Base-by-base conservation (phyloP, 2,329 filamentous ascomycete genomes). In the Torrubiella hemipterigena region DNA sequence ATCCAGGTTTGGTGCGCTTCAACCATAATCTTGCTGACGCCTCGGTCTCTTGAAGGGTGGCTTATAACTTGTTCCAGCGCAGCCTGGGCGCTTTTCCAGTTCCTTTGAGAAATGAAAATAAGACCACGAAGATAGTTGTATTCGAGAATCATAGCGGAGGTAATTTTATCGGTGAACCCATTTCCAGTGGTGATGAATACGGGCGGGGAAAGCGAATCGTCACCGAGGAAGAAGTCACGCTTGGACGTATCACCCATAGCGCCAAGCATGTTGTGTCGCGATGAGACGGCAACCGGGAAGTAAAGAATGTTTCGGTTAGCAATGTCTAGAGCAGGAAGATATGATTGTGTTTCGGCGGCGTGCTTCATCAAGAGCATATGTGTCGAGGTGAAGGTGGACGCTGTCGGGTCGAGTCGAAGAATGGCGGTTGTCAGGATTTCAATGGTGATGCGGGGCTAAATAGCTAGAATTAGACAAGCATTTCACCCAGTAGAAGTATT, bases 1-100 rank as follows among this genome's bases (percentile, higher is more conserved):
- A 93, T 51, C 81, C 85, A 95, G 55, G 89, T 93, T 58, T 89
- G 93, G 63, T 93, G 89, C 6, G 84, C 83, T 42, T 94, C 85
- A 4, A 81, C 65, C 80, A 91, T 91, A 30, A 93, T 67, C 50
- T 76, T 78, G 52, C 79, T 89, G 10, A 74, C 64, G 21, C 73
- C 66, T 19, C 65, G 61, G 14, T 76, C 77, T 31, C 61, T 65
- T 1, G 67, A 63, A 1, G 86, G 83, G 35, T 77, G 76, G 4
- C 77, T 71, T 21, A 93, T 61, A 26, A 73, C 69, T 36, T 72
- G 65, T 42, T 75, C 71, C 17, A 86, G 64, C 18, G 76, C 73
- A 22, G 65, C 64, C 12, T 66, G 56, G 1, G 81, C 78, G 35
- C 67, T 69, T 13, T 55, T 48, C 79, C 81, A 87, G 38, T 73